Conservation (phyloP, 2,329 filamentous ascomycete genomes). For the Botrytis pseudocinerea region DNA sequence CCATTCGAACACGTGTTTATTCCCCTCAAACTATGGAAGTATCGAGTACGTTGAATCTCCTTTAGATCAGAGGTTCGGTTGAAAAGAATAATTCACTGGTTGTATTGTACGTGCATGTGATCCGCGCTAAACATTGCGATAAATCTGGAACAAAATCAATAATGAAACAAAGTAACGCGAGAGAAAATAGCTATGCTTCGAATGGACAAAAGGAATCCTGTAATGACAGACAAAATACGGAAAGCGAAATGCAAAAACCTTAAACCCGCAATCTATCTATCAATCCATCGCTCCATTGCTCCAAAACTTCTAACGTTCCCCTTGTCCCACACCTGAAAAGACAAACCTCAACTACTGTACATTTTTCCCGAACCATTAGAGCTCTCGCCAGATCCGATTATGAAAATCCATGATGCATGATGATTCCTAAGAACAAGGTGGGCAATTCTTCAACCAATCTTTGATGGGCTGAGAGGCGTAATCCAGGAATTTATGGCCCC, state of each 20-base stretch:
- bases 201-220: neutral
- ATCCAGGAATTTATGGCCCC: neutral
- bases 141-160: neutral
- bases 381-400: neutral
- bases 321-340: neutral
- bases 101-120: neutral
- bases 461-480: neutral
- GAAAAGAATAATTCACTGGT: neutral
- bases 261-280: neutral
- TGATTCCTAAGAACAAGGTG: neutral
- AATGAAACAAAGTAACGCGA: neutral
- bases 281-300: neutral
- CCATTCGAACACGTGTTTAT: neutral
- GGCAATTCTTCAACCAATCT: neutral
- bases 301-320: neutral
- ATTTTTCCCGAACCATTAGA: neutral
- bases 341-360: neutral
- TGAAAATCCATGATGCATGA: neutral
- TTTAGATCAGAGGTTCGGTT: neutral
- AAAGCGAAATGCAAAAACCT: neutral
- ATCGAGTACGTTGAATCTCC: neutral
- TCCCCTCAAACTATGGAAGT: neutral
- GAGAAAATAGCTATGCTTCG: neutral
- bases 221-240: neutral
- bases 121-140: neutral